These are phyloP conservation scores for Aspergillus heteromorphus DNA, from an alignment of 495 filamentous ascomycete species.

Conservation along the genomic window DNA sequence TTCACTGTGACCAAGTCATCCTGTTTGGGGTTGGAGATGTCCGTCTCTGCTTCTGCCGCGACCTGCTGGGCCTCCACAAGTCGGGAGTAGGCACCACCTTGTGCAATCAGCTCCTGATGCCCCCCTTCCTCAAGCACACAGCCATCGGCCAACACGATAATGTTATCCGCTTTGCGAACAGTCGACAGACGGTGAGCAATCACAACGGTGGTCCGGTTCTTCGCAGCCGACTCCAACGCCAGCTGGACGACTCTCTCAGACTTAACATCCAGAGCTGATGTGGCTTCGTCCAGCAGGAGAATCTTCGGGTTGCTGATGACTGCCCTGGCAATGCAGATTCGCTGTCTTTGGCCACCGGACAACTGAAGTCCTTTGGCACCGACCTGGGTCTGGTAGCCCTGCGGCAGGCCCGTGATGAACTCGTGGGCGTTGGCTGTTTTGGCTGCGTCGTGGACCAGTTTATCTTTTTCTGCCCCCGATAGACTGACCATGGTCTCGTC, in stretches of 20 bases:
- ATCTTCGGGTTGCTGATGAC: background rate
- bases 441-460: conserved; percentile 18
- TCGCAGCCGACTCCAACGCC: conserved; percentile 33
- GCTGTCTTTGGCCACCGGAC: background rate
- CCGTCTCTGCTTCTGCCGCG: background rate
- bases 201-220: conserved; percentile 32
- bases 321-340: background rate
- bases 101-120: conserved; percentile 30
- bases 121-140: conserved; percentile 42
- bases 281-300: conserved; percentile 35
- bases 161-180: conserved; percentile 45
- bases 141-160: conserved; percentile 47
- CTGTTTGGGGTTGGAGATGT: background rate
- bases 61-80: conserved; percentile 1
- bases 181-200: conserved; percentile 57
- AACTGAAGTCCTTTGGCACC: conserved; percentile 7
- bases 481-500: background rate
- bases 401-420: conserved; percentile 10
- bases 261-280: conserved; percentile 30
- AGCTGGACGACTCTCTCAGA: conserved; percentile 49
- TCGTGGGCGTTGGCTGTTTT: conserved; percentile 29
- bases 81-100: conserved; percentile 37
- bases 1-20: background rate
- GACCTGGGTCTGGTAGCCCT: conserved; percentile 33
- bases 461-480: background rate